Evolutionary conservation across 2,329 filamentous ascomycete species (phyloP).

Genomic region (Fusarium redolens): DNA sequence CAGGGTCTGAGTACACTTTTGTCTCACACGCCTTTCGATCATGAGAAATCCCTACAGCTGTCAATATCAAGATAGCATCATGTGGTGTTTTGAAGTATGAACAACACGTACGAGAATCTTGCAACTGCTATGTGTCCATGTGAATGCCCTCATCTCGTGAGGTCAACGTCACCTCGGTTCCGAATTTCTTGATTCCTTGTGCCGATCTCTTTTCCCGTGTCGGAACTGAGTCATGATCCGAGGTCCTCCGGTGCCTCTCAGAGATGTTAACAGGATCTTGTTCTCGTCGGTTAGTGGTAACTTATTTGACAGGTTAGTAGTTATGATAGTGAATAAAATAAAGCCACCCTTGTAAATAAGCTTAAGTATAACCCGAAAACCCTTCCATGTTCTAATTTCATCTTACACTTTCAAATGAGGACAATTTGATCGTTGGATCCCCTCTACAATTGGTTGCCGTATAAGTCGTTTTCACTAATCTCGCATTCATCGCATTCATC

Average conservation of each 20-base stretch:
- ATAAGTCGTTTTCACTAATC: background rate
- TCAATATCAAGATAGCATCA: constrained; percentile 15
- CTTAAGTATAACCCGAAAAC: background rate
- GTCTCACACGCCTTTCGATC: constrained; percentile 32
- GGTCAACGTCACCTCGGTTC: constrained; percentile 20
- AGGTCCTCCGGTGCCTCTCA: background rate
- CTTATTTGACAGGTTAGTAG: background rate
- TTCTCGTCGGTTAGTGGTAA: background rate
- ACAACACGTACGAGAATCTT: constrained; percentile 2
- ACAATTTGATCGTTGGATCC: background rate
- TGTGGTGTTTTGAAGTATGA: constrained; percentile 24
- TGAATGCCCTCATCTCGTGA: constrained; percentile 44
- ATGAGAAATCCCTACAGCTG: constrained; percentile 3
- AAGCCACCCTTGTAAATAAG: background rate
- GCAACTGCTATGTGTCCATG: constrained; percentile 18
- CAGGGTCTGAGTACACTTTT: constrained; percentile 36
- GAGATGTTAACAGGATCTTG: background rate
- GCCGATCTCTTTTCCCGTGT: constrained; percentile 4
- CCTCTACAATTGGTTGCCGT: constrained; percentile 28
- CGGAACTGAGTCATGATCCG: background rate
- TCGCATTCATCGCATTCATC: constrained; percentile 37
- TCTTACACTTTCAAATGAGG: background rate
- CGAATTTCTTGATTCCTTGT: constrained; percentile 5
- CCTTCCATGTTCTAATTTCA: background rate
- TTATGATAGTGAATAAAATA: background rate